Evolutionary conservation across 2,329 filamentous ascomycete genomes (phyloP), one percentile per base, ranked within the genome.

Genomic region (Ophiostoma novo-ulmi): DNA sequence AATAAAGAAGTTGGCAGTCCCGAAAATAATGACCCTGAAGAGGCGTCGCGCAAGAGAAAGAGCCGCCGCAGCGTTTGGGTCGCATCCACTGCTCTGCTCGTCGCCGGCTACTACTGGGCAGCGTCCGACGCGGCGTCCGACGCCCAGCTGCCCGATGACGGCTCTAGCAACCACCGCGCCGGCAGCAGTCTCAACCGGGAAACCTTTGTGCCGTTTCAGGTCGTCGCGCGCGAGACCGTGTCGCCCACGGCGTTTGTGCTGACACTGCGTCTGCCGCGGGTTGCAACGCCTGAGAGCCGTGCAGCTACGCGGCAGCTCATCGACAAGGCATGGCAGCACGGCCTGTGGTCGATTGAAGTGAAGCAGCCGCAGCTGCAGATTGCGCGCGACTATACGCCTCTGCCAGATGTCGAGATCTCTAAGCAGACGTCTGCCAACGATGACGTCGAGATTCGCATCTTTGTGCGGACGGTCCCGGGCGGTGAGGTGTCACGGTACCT

Each of bases 291-390:
- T 41, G 31, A 38, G n/a, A 17, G 55, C 35, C 52, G 31, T 0
- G 7, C 64, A 11, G n/a, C 41, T 5, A 78, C 68, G 74, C 78
- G 6, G 68, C 64, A 52, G 71, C 52, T 76, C 73, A 1, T 79
- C 75, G 11, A 78, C 78, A 70, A 68, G 13, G 83, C 83, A 35
- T 89, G 88, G 86, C 79, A 80, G 63, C 83, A 86, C 70, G 90
- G 91, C 5, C 84, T 96, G 61, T 97, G 93, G 91, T 93, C 90
- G 73, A 90, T 98, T 44, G 91, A 97, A 81, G 88, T 97, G 77
- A 97, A 97, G 81, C 95, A 98, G 81, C 95, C 95, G 1, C 89
- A 97, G 78, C 81, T 98, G 71, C 94, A 97, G 80, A 97, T 99
- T 75, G 92, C 92, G 63, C 83, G 95, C 73, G 89, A 93, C 71